Evolutionary conservation across 2,329 filamentous ascomycete species (phyloP).

Genomic region (Ascochyta pisi): DNA sequence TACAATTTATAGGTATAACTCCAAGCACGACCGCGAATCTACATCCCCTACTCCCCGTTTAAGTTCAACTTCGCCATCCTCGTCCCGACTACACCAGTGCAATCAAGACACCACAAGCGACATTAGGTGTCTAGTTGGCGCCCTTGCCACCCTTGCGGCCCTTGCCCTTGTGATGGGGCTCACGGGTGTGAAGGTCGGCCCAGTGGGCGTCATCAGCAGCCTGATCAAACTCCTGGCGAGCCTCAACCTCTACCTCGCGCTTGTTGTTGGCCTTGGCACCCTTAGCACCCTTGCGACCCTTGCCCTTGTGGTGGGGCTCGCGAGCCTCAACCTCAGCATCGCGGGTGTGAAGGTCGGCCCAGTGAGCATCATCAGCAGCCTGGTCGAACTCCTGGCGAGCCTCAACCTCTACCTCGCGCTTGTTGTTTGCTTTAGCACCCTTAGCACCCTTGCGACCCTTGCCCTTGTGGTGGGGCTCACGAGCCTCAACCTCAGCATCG

Average conservation of each 20-base stretch:
- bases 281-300: slow-evolving; percentile 6
- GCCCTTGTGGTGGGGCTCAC: slow-evolving; percentile 15
- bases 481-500: too few species aligned
- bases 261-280: neutral
- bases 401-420: slow-evolving; percentile 14
- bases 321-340: too few species aligned
- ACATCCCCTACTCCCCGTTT: neutral
- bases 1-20: slow-evolving; percentile 13
- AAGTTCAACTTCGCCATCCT: neutral
- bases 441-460: slow-evolving; percentile 13
- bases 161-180: slow-evolving; percentile 17
- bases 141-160: slow-evolving; percentile 15
- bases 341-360: slow-evolving; percentile 14
- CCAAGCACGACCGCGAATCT: neutral
- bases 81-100: slow-evolving; percentile 9
- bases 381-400: slow-evolving; percentile 13
- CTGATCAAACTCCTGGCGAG: slow-evolving; percentile 6
- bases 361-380: slow-evolving; percentile 17
- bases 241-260: neutral
- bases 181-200: slow-evolving; percentile 19
- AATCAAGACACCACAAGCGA: neutral
- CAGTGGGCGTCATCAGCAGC: slow-evolving; percentile 19
- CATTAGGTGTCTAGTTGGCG: neutral
- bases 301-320: slow-evolving; percentile 33
- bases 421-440: slow-evolving; percentile 2